Evolutionary conservation across 305 asterid species (phyloP).

Genomic region (Plantago coronopus): DNA sequence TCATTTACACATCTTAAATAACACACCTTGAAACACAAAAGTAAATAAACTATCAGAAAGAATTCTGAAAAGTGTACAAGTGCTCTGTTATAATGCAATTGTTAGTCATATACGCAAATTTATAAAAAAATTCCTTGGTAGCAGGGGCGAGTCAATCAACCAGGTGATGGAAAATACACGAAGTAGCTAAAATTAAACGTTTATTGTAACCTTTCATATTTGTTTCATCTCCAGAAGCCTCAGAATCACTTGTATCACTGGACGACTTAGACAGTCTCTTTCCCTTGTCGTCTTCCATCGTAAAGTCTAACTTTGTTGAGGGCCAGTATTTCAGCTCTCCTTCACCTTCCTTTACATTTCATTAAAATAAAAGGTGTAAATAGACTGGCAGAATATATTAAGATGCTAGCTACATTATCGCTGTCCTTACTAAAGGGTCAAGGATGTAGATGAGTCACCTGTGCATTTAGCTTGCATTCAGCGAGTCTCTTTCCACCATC

Average conservation of each 20-base stretch:
- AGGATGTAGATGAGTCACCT: slow-evolving; percentile 71
- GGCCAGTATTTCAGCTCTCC: slow-evolving; percentile 34
- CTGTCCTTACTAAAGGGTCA: slow-evolving; percentile 16
- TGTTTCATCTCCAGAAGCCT: slow-evolving; percentile 47
- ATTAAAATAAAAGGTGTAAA: slow-evolving; percentile 33
- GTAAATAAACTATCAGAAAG: slow-evolving; percentile 4
- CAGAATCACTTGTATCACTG: slow-evolving; percentile 42
- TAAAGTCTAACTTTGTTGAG: slow-evolving; percentile 34
- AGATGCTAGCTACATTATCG: slow-evolving; percentile 22
- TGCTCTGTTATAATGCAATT: slow-evolving; percentile 15
- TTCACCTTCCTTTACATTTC: slow-evolving; percentile 39
- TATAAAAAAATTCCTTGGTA: no score
- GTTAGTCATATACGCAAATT: no score
- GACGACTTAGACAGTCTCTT: slow-evolving; percentile 38
- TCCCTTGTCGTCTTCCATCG: slow-evolving; percentile 42
- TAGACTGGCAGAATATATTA: slow-evolving; percentile 14
- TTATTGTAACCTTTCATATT: slow-evolving; percentile 43
- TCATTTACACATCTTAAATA: slow-evolving; percentile 2
- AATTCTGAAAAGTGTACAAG: not conserved
- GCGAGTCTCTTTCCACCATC: no score
- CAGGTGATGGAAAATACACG: slow-evolving; percentile 16
- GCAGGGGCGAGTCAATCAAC: slow-evolving; percentile 10
- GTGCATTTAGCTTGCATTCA: no score
- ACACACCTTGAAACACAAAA: not conserved
- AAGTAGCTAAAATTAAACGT: slow-evolving; percentile 18